Evolutionary conservation across 169 alveolate genomes (phyloP).

Genomic region (Plasmodium malariae): DNA sequence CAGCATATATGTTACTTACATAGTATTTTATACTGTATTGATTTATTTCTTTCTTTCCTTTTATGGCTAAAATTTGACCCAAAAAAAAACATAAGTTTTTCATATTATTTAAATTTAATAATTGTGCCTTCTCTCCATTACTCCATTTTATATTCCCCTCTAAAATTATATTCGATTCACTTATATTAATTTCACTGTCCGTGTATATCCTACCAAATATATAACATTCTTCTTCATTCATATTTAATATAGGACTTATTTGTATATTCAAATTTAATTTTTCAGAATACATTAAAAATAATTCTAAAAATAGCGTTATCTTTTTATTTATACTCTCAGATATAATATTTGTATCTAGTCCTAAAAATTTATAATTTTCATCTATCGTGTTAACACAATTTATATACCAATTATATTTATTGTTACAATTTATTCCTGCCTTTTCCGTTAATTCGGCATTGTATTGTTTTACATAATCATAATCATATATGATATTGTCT

Average conservation of each 20-base stretch:
- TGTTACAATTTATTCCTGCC: slow-evolving; percentile 63
- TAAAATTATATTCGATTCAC: slow-evolving; percentile 75
- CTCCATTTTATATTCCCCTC: slow-evolving; percentile 55
- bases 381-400: slow-evolving; percentile 37
- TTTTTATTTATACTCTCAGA: slow-evolving; percentile 64
- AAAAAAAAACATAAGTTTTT: slow-evolving; percentile 66
- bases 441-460: slow-evolving; percentile 31
- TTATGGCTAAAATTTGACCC: slow-evolving; percentile 76
- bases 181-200: slow-evolving; percentile 65
- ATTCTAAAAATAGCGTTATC: slow-evolving; percentile 63
- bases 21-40: slow-evolving; percentile 73
- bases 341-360: slow-evolving; percentile 55
- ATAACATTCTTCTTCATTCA: slow-evolving; percentile 65
- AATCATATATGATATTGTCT: slow-evolving; percentile 50
- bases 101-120: slow-evolving; percentile 55
- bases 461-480: slow-evolving; percentile 58
- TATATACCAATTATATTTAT: slow-evolving; percentile 60
- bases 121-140: slow-evolving; percentile 76
- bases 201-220: slow-evolving; percentile 73
- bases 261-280: slow-evolving; percentile 67
- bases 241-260: slow-evolving; percentile 64
- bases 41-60: slow-evolving; percentile 75
- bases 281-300: slow-evolving; percentile 48
- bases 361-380: slow-evolving; percentile 70
- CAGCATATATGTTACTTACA: slow-evolving; percentile 69